Conservation (phyloP, 352 stramenopile genomes). For the Globisporangium spiculum region DNA sequence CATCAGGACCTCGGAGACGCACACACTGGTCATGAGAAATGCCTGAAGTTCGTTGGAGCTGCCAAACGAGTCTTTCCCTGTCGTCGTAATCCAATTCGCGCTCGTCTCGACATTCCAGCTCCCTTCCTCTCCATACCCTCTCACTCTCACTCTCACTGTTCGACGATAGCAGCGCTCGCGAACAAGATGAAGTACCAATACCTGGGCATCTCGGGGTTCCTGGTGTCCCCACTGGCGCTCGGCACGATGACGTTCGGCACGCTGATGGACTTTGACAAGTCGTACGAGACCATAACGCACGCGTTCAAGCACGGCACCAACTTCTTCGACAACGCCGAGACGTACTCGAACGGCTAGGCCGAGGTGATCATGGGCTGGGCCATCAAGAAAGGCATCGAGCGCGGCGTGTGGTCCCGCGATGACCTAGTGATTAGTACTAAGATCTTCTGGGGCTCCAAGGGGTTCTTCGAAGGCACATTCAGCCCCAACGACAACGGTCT, state of each 20-base stretch:
- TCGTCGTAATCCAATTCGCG: too few relatives aligned
- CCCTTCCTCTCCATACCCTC: too few relatives aligned
- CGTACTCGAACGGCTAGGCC: conserved; percentile 28
- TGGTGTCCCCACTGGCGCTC: too few relatives aligned
- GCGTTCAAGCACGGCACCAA: conserved; percentile 46
- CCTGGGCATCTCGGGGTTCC: too few relatives aligned
- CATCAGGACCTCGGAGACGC: too few relatives aligned
- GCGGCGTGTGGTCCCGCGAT: conserved; percentile 29
- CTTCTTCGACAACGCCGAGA: conserved; percentile 55
- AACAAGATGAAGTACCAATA: too few relatives aligned
- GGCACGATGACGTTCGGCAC: too few relatives aligned
- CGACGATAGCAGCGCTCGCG: too few relatives aligned
- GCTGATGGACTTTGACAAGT: conserved; percentile 10
- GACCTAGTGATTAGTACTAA: conserved; percentile 64
- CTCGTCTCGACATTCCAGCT: not conserved
- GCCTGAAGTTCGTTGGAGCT: too few relatives aligned
- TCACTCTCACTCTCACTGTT: not conserved
- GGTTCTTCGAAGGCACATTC: not conserved
- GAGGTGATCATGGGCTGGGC: conserved; percentile 31
- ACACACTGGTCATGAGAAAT: too few relatives aligned
- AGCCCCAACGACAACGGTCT: conserved; percentile 25
- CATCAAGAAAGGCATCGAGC: conserved; percentile 23
- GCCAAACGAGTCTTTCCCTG: too few relatives aligned
- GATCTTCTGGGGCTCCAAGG: conserved; percentile 36
- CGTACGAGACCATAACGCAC: conserved; percentile 29